Evolutionary conservation across 2,329 filamentous ascomycete genomes (phyloP), one percentile per base, ranked within the genome.

Genomic region (Ophiocordyceps australis): DNA sequence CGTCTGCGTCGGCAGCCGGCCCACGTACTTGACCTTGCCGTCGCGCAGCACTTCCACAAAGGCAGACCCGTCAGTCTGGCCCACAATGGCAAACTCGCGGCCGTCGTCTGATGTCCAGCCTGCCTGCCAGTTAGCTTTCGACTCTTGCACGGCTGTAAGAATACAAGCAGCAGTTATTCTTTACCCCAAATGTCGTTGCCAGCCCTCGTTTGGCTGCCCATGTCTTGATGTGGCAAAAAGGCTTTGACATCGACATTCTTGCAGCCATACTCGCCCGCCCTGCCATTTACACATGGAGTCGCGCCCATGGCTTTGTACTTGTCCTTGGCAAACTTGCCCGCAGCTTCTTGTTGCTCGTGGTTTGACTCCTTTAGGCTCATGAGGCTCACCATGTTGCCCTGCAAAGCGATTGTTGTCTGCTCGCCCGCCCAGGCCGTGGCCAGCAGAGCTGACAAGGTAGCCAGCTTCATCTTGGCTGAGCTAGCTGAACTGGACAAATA

Each of bases 41-140:
- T 51, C 43, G 25, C 46, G 40, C 23, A 39, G 43, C 27, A 65
- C 47, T 33, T 65, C 60, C 9, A 55, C 54, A 24, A 65, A 63
- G 4, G 56, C 55, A 2, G 58, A 55, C 12, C 61, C 60, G 26
- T 62, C 56, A n/a, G 43, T 45, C 32, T 62, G 56, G 5, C 55
- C 59, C 15, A 62, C 47, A 15, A 54, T 49, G n/a, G 48, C 54
- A 24, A 63, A 61, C 35, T 64, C 59, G 4, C 59, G 53, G 11
- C 59, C 60, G 14, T 55, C 46, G 3, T 47, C 41, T 3, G 51
- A 55, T 1, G 57, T 60, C 60, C 44, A 47, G n/a, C 59, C 60
- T 35, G 16, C n/a, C n/a, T n/a, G n/a, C n/a, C n/a, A n/a, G n/a
- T n/a, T n/a, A n/a, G n/a, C n/a, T n/a, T n/a, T n/a, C n/a, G n/a